phyloP scores from a whole-genome alignment of 1,284 basidiomycete genomes.

The Irpex sp. region DNA sequence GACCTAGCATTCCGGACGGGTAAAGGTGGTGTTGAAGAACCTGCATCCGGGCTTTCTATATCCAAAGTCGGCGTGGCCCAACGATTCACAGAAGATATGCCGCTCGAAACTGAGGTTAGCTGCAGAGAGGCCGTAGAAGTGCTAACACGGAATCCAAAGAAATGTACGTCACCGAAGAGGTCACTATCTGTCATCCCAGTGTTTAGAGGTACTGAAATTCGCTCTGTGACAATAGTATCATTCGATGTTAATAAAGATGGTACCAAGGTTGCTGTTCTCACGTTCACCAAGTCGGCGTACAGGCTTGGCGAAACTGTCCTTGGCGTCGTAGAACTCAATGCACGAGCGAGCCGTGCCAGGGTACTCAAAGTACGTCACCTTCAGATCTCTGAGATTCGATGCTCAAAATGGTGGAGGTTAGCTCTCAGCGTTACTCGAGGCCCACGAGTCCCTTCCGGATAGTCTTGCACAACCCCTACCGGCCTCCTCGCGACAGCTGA shows the following conservation, averaged over 20 bases:
- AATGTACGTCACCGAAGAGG: conserved; percentile 50
- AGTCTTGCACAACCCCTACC: conserved; percentile 35
- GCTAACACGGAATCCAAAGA: conserved; percentile 82
- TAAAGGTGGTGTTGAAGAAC: background rate
- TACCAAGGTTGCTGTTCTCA: conserved; percentile 83
- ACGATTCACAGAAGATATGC: conserved; percentile 23
- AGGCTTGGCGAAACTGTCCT: conserved; percentile 86
- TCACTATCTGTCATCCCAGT: background rate
- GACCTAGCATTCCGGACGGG: conserved; percentile 39
- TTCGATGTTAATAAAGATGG: conserved; percentile 93
- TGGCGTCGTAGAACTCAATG: conserved; percentile 85
- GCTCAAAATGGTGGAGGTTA: conserved; percentile 25
- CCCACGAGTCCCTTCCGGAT: conserved; percentile 77
- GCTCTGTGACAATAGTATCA: conserved; percentile 53
- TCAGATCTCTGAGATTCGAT: background rate
- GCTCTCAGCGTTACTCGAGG: conserved; percentile 83
- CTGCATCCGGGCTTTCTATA: background rate
- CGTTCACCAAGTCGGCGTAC: conserved; percentile 86
- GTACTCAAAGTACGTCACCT: conserved; percentile 65
- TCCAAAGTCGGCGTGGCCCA: background rate
- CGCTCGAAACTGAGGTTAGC: conserved; percentile 47
- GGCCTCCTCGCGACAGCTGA: conserved; percentile 42
- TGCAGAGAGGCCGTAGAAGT: conserved; percentile 92
- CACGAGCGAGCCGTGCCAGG: conserved; percentile 48
- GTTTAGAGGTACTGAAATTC: background rate